Evolutionary conservation across 768 basidiomycete genomes (phyloP).

Genomic region (Pulveroboletus sp.): DNA sequence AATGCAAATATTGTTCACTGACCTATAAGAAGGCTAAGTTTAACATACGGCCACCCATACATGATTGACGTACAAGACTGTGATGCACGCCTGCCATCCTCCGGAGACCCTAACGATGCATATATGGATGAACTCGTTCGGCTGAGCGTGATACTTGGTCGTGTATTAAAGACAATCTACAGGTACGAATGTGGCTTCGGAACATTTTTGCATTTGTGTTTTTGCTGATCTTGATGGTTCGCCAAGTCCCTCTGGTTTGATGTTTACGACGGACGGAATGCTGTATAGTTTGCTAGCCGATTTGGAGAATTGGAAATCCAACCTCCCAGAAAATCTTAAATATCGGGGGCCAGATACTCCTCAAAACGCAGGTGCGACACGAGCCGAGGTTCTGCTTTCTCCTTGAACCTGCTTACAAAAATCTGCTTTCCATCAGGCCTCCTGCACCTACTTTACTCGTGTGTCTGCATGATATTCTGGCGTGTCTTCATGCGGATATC

Average conservation of each 20-base stretch:
- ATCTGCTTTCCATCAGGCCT: constrained; percentile 49
- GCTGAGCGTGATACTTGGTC: constrained; percentile 85
- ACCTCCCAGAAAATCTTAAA: constrained; percentile 71
- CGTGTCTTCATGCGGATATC: constrained; percentile 98
- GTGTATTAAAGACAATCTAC: constrained; percentile 91
- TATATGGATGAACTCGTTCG: constrained; percentile 92
- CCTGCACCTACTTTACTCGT: constrained; percentile 82
- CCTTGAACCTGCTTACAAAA: constrained; percentile 2
- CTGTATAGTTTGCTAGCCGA: constrained; percentile 60
- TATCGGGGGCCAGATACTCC: constrained; percentile 70
- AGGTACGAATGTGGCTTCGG: constrained; percentile 42
- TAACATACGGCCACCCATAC: constrained; percentile 88
- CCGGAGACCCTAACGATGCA: constrained; percentile 70
- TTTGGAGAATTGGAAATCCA: constrained; percentile 71
- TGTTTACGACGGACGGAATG: constrained; percentile 77
- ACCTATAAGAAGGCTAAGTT: constrained; percentile 57
- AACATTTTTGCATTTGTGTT: neutral
- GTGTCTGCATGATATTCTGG: constrained; percentile 95
- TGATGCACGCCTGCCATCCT: constrained; percentile 88
- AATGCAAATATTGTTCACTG: neutral
- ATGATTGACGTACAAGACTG: constrained; percentile 98
- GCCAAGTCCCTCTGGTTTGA: constrained; percentile 78
- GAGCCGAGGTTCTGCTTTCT: neutral
- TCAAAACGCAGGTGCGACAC: constrained; percentile 57
- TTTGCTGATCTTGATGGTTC: constrained; percentile 5